Conservation (phyloP, 2,329 filamentous ascomycete genomes). For the Scedosporium aurantiacum region DNA sequence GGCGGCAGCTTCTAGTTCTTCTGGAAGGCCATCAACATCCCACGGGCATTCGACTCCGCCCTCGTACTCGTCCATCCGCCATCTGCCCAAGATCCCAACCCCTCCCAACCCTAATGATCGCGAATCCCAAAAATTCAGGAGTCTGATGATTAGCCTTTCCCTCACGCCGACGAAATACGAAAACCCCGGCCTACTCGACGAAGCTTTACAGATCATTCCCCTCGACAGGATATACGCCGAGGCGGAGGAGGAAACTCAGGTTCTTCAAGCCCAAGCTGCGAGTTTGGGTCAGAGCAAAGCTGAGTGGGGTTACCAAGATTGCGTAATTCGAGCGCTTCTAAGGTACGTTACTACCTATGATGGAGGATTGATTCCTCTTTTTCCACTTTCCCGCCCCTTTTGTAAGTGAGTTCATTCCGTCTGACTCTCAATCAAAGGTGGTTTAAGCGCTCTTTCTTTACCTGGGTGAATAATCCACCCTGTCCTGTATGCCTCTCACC, state of each 20-base stretch:
- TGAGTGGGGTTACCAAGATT: constrained; percentile 97
- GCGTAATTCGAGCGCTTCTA: constrained; percentile 78
- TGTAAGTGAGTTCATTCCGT: too few relatives aligned
- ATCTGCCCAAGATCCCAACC: constrained; percentile 52
- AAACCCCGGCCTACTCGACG: constrained; percentile 87
- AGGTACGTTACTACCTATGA: constrained; percentile 43
- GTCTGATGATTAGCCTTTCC: constrained; percentile 74
- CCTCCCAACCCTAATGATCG: constrained; percentile 56
- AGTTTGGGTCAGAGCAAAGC: constrained; percentile 75
- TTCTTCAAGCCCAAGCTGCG: constrained; percentile 76
- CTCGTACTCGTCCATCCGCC: constrained; percentile 36
- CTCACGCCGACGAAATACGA: constrained; percentile 89
- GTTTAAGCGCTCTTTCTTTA: constrained; percentile 94
- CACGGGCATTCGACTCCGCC: constrained; percentile 29
- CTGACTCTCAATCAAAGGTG: constrained; percentile 33
- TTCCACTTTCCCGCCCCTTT: too few relatives aligned
- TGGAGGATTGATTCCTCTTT: constrained; percentile 7
- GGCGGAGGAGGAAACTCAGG: constrained; percentile 85
- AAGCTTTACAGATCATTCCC: constrained; percentile 77
- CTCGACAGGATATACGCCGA: constrained; percentile 86
- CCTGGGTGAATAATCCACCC: constrained; percentile 90
- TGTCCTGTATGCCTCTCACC: constrained; percentile 74
- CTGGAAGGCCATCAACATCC: constrained; percentile 35
- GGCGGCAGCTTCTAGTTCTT: constrained; percentile 25
- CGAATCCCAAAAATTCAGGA: constrained; percentile 64